Base-by-base conservation (phyloP, 768 basidiomycete genomes). In the Lactifluus pinguis region DNA sequence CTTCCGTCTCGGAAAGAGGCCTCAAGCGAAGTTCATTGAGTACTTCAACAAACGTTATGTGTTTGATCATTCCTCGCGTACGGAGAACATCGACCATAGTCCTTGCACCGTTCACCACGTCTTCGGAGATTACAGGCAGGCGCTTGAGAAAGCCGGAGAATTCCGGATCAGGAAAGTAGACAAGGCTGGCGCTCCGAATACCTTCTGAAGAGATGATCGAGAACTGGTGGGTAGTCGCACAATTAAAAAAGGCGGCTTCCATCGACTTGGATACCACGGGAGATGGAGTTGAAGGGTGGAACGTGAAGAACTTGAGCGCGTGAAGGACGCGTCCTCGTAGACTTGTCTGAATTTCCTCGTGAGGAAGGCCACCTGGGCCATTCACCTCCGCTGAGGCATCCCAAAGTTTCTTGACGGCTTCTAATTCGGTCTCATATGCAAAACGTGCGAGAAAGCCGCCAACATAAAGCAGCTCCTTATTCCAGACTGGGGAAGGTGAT, bases 231-330 rank as follows among this genome's bases (percentile, higher is more conserved):
- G 72, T 74, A 1, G 71, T 65, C 10, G 78, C 76, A 63, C 86
- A 89, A 0, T 76, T 72, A 70, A 94, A 97, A 74, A 98, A 98
- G 1, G 87, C 84, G 1, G 77, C 73, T 69, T 92, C 87, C 59
- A 95, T 79, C 15, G 82, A 72, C 10, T 72, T 74, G 0, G 91
- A 85, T 34, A 98, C 89, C 50, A 89, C 82, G 1, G 83, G 70
- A 0, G 89, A 92, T 1, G 95, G 95, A 0, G 95, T 95, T 0
- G 95, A 95, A 2, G 80, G 75, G 64, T 85, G 82, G 72, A 92
- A 98, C 2, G 90, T 87, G 76, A 97, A 98, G 75, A 97, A 97
- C 61, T 83, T 84, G 54, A 97, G 76, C 6, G 86, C 80, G 66
- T 98, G 95, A 17, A 92, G 72, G 14, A 84, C 85, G 15, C 87